Conservation (phyloP, 805 yeast genomes). For the Tetrapisispora namnaoensis region DNA sequence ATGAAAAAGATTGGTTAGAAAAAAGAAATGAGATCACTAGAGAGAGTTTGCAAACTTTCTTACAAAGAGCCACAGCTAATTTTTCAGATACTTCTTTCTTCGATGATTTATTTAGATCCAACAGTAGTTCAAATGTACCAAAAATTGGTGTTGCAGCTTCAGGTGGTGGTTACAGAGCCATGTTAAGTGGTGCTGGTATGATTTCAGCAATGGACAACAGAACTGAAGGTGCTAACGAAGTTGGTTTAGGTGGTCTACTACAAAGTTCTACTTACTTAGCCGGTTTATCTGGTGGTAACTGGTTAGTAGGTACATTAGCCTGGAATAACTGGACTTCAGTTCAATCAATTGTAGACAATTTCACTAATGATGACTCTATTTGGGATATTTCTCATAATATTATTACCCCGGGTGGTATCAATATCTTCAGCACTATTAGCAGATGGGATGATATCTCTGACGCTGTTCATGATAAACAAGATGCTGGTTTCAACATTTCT, state of each 20-base stretch:
- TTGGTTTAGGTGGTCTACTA: constrained; percentile 64
- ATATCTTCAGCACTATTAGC: constrained; percentile 41
- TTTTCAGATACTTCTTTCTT: constrained; percentile 12
- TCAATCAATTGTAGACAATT: constrained; percentile 41
- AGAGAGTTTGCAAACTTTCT: constrained; percentile 36
- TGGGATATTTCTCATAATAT: constrained; percentile 67
- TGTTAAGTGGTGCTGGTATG: constrained; percentile 79
- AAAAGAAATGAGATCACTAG: constrained; percentile 37
- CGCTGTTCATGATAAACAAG: constrained; percentile 43
- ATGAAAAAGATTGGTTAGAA: constrained; percentile 43
- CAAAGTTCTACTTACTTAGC: constrained; percentile 63
- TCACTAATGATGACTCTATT: constrained; percentile 31
- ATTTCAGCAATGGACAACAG: constrained; percentile 75
- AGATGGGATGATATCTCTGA: constrained; percentile 47
- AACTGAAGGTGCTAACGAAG: constrained; percentile 43
- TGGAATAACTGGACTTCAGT: constrained; percentile 68
- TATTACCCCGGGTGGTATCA: constrained; percentile 53
- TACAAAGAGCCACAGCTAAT: constrained; percentile 31
- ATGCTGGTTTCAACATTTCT: constrained; percentile 59
- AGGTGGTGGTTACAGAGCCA: constrained; percentile 91
- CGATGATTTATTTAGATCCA: constrained; percentile 14
- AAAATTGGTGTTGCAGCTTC: constrained; percentile 55
- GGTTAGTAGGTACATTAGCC: constrained; percentile 66
- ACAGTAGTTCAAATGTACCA: constrained; percentile 14
- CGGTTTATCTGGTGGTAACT: constrained; percentile 79